Percentiles rank a stretch among this genome's conserved stretches.
Evolutionary conservation across 768 basidiomycete species (phyloP).

Genomic region (Hirschioporus abietinus): DNA sequence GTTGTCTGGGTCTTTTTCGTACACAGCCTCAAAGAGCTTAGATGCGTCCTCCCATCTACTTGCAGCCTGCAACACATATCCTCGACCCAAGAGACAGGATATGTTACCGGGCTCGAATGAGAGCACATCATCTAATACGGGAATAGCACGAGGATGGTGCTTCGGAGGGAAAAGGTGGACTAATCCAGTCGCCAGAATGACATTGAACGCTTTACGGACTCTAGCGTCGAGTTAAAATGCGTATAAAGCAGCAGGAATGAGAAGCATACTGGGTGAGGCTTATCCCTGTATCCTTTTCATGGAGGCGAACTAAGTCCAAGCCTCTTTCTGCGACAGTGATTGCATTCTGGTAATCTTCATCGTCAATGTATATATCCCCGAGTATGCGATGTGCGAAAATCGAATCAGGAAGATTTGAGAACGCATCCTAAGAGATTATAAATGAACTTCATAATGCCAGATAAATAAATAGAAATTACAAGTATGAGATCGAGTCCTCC

Average conservation of each 20-base stretch:
- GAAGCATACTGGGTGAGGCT: slow-evolving; percentile 15
- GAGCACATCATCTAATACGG: slow-evolving; percentile 71
- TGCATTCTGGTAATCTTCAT: slow-evolving; percentile 70
- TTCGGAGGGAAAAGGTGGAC: slow-evolving; percentile 88
- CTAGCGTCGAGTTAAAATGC: slow-evolving; percentile 32
- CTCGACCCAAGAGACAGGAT: slow-evolving; percentile 66
- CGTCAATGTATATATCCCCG: slow-evolving; percentile 57
- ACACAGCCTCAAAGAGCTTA: slow-evolving; percentile 54
- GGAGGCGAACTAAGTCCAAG: slow-evolving; percentile 45
- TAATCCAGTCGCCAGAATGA: slow-evolving; percentile 66
- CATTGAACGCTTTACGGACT: slow-evolving; percentile 61
- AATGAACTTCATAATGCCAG: slow-evolving; percentile 5
- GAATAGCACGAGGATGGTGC: slow-evolving; percentile 74
- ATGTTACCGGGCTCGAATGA: slow-evolving; percentile 54
- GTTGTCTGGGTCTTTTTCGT: slow-evolving; percentile 40
- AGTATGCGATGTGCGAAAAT: slow-evolving; percentile 64
- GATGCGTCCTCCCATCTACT: slow-evolving; percentile 66
- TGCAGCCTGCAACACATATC: slow-evolving; percentile 61
- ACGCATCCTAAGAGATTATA: slow-evolving; percentile 43
- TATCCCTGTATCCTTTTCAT: slow-evolving; percentile 53
- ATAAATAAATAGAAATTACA: slow-evolving; percentile 36
- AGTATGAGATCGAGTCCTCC: slow-evolving; percentile 59
- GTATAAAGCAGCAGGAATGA: background rate
- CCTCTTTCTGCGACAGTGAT: slow-evolving; percentile 70
- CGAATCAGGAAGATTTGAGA: slow-evolving; percentile 44